Evolutionary conservation across 2,329 filamentous ascomycete species (phyloP).

Genomic region (Ophiocordyceps polyrhachis-furcata): DNA sequence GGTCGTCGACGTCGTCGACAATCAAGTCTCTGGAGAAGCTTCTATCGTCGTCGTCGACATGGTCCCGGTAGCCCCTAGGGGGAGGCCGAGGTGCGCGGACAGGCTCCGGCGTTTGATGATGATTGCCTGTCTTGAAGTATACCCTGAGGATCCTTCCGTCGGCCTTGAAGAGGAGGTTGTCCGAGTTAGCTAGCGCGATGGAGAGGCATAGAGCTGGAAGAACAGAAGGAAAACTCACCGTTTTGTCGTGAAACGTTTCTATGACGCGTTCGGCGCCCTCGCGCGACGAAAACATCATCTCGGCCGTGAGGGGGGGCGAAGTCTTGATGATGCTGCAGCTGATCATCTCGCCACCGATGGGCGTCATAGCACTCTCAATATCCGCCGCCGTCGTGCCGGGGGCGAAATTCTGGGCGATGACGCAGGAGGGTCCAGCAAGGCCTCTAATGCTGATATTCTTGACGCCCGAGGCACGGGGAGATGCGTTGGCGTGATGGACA

Average conservation of each 20-base stretch:
- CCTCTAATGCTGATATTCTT: conserved; percentile 52
- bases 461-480: conserved; percentile 3
- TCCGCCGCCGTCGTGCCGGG: conserved; percentile 65
- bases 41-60: conserved; percentile 32
- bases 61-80: conserved; percentile 11
- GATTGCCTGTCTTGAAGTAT: conserved; percentile 42
- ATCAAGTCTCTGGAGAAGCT: conserved; percentile 35
- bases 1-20: conserved; percentile 10
- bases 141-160: conserved; percentile 59
- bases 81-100: conserved; percentile 12
- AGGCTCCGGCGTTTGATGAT: conserved; percentile 10
- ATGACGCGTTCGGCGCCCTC: conserved; percentile 60
- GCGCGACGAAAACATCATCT: conserved; percentile 55
- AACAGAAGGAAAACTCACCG: conserved; percentile 26
- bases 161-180: conserved; percentile 27
- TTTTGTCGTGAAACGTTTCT: conserved; percentile 60
- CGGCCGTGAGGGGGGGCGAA: conserved; percentile 54
- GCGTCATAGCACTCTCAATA: conserved; percentile 66
- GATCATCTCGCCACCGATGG: conserved; percentile 48
- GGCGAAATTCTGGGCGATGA: conserved; percentile 69
- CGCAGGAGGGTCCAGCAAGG: conserved; percentile 50
- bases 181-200: neutral
- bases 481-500: conserved; percentile 5
- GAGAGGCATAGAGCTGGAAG: neutral
- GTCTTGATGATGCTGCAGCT: conserved; percentile 51